A percentile compares a stretch with the other conserved stretches of the same genome.
Conservation (phyloP, 1,284 basidiomycete species). For the Cutaneotrichosporon mucoides region DNA sequence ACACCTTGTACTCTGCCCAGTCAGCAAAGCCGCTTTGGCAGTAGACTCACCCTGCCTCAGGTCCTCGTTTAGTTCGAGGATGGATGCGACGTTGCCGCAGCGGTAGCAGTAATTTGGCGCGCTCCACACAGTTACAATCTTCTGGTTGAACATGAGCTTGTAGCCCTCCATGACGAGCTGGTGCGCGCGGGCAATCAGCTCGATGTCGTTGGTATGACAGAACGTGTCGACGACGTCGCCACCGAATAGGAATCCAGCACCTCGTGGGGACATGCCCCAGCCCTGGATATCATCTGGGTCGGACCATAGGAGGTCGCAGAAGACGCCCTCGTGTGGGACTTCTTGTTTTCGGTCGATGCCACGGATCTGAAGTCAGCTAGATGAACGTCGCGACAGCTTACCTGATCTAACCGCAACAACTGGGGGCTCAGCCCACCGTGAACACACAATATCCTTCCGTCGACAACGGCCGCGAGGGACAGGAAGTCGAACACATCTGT, state of each 20-base stretch:
- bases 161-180: slow-evolving; percentile 98
- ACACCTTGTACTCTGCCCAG: slow-evolving; percentile 69
- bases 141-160: slow-evolving; percentile 95
- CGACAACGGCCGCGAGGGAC: slow-evolving; percentile 87
- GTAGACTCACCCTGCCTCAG: slow-evolving; percentile 75
- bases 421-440: slow-evolving; percentile 92
- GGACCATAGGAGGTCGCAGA: slow-evolving; percentile 98
- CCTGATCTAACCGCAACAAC: slow-evolving; percentile 78
- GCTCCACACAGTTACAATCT: slow-evolving; percentile 97
- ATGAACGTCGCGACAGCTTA: slow-evolving; percentile 45
- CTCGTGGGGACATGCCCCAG: slow-evolving; percentile 95
- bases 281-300: slow-evolving; percentile 94
- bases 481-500: slow-evolving; percentile 99
- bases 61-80: slow-evolving; percentile 85
- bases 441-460: slow-evolving; percentile 87
- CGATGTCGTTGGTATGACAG: slow-evolving; percentile 84
- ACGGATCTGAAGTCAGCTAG: slow-evolving; percentile 64
- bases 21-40: slow-evolving; percentile 52
- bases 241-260: slow-evolving; percentile 93
- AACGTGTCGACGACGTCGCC: slow-evolving; percentile 86
- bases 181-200: slow-evolving; percentile 93
- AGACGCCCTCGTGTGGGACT: slow-evolving; percentile 97
- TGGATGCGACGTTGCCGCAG: slow-evolving; percentile 90
- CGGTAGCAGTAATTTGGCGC: slow-evolving; percentile 98
- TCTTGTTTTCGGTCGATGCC: slow-evolving; percentile 95